phyloP scores from a whole-genome alignment of 2,329 filamentous ascomycete species.

The Lachnellula cervina region DNA sequence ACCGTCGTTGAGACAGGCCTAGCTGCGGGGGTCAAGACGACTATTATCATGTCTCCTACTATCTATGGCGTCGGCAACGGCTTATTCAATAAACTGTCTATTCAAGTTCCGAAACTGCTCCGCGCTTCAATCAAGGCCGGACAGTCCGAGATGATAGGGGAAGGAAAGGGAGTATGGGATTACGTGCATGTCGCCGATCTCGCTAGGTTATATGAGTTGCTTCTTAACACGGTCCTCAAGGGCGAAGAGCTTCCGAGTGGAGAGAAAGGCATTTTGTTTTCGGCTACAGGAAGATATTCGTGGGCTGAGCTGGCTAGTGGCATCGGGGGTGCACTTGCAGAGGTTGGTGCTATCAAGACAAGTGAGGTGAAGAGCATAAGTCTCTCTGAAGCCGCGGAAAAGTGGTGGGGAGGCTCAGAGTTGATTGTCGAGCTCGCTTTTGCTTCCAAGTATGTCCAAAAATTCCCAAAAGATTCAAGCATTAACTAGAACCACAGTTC shows the following conservation, averaged over 20 bases:
- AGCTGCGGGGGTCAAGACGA: slow-evolving; percentile 37
- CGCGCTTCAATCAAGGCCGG: slow-evolving; percentile 27
- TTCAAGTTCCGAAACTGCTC: slow-evolving; percentile 36
- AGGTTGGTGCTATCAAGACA: slow-evolving; percentile 30
- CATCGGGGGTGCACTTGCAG: slow-evolving; percentile 31
- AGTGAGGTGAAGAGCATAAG: slow-evolving; percentile 22
- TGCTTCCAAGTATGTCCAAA: slow-evolving; percentile 24
- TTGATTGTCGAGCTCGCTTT: slow-evolving; percentile 32
- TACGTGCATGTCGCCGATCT: slow-evolving; percentile 43
- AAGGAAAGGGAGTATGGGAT: slow-evolving; percentile 36
- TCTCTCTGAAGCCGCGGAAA: slow-evolving; percentile 27
- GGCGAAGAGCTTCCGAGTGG: slow-evolving; percentile 33
- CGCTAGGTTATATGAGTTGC: slow-evolving; percentile 36
- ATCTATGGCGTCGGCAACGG: slow-evolving; percentile 43
- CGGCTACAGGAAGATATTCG: slow-evolving; percentile 33
- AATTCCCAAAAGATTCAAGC: not conserved
- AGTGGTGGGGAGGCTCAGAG: slow-evolving; percentile 12
- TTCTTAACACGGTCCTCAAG: slow-evolving; percentile 32
- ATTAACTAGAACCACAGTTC: not conserved
- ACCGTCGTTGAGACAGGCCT: slow-evolving; percentile 37
- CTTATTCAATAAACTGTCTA: slow-evolving; percentile 35
- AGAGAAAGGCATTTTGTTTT: slow-evolving; percentile 39
- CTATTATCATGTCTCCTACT: slow-evolving; percentile 42
- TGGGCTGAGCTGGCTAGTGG: slow-evolving; percentile 36
- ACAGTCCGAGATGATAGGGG: slow-evolving; percentile 31